phyloP scores from a whole-genome alignment of 495 filamentous ascomycete genomes.

The Lepidopterella palustris region DNA sequence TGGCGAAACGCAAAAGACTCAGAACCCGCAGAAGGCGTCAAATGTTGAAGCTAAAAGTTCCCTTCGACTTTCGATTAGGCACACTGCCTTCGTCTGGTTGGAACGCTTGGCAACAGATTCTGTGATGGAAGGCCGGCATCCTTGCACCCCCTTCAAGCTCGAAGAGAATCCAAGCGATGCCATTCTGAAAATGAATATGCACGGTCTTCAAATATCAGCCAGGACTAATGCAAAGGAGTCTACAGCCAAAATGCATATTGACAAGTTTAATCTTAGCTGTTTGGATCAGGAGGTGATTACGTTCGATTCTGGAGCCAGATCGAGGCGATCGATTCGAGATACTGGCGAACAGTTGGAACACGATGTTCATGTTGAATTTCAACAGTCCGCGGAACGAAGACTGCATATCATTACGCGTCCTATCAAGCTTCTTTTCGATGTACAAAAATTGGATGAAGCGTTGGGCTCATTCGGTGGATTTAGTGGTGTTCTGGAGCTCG shows the following conservation, averaged over 20 bases:
- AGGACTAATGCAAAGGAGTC: constrained; percentile 11
- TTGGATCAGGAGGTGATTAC: constrained; percentile 60
- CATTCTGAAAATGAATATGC: constrained; percentile 15
- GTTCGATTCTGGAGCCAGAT: constrained; percentile 28
- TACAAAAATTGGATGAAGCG: constrained; percentile 77
- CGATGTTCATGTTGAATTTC: constrained; percentile 21
- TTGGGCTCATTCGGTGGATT: constrained; percentile 86
- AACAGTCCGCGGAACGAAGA: constrained; percentile 25
- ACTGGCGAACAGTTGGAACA: constrained; percentile 6
- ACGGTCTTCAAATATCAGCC: constrained; percentile 1
- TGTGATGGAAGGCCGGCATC: background rate
- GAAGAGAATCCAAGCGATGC: constrained; percentile 18
- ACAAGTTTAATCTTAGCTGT: constrained; percentile 65
- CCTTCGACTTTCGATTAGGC: constrained; percentile 11
- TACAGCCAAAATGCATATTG: constrained; percentile 38
- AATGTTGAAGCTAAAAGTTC: background rate
- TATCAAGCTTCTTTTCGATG: constrained; percentile 67
- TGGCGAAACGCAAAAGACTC: background rate
- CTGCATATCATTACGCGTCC: constrained; percentile 77
- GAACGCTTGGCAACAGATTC: constrained; percentile 19
- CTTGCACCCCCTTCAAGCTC: background rate
- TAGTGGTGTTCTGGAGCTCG: constrained; percentile 82
- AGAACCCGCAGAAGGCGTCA: background rate
- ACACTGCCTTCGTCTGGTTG: constrained; percentile 16
- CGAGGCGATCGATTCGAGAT: constrained; percentile 12